A percentile compares a stretch with the other conserved stretches of the same genome.
phyloP scores from a whole-genome alignment of 2,329 filamentous ascomycete genomes.

The Colletotrichum phormii region DNA sequence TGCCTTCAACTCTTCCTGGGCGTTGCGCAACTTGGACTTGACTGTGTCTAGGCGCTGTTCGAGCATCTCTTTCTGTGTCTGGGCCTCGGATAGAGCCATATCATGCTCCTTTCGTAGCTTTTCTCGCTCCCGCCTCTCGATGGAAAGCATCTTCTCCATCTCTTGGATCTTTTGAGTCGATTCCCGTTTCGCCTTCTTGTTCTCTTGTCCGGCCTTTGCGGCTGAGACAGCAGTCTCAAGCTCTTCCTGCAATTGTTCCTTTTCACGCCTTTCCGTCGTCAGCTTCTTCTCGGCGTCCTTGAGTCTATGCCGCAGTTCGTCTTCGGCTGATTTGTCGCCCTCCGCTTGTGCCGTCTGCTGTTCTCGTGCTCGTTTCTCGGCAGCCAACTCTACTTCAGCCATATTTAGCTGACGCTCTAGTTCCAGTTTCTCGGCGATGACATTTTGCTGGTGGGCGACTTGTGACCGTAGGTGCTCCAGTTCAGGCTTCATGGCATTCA shows the following conservation, averaged over 20 bases:
- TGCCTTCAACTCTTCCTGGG: constrained; percentile 78
- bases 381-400: constrained; percentile 84
- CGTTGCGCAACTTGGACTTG: constrained; percentile 75
- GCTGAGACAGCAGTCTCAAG: constrained; percentile 68
- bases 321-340: constrained; percentile 28
- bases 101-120: constrained; percentile 59
- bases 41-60: constrained; percentile 78
- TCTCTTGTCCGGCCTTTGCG: constrained; percentile 69
- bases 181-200: constrained; percentile 56
- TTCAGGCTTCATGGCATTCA: constrained; percentile 65
- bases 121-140: constrained; percentile 59
- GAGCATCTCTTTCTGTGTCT: constrained; percentile 71
- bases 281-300: constrained; percentile 52
- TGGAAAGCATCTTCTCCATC: constrained; percentile 48
- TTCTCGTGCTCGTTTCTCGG: constrained; percentile 66
- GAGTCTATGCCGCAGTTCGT: constrained; percentile 53
- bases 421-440: constrained; percentile 82
- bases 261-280: constrained; percentile 42
- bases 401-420: constrained; percentile 82
- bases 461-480: constrained; percentile 67
- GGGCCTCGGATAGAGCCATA: constrained; percentile 69
- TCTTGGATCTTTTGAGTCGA: constrained; percentile 49
- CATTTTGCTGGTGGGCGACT: constrained; percentile 70
- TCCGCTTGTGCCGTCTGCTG: constrained; percentile 22
- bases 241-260: constrained; percentile 38